Evolutionary conservation across 192 early-diverging fungal species (phyloP).

Genomic region (Gorgonomyces haynaldii): DNA sequence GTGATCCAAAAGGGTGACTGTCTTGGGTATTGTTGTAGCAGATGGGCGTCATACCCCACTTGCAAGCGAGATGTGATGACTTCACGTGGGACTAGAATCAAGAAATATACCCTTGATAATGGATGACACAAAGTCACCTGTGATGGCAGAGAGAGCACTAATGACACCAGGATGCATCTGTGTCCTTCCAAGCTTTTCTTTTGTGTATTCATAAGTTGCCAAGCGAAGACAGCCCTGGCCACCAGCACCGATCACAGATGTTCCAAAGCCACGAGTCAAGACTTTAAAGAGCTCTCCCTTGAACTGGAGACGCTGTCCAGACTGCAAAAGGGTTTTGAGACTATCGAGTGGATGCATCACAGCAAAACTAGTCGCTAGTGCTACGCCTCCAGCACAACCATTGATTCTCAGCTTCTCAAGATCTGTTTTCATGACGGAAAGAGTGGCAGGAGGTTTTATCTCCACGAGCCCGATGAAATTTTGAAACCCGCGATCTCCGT

Average conservation of each 20-base stretch:
- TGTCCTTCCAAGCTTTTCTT: constrained; percentile 19
- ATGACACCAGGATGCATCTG: constrained; percentile 38
- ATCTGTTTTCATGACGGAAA: no score
- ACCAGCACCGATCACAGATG: constrained; percentile 52
- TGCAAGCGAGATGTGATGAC: constrained; percentile 63
- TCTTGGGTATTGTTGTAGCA: not conserved
- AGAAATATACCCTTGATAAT: no score
- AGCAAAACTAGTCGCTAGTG: constrained; percentile 56
- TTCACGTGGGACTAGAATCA: constrained; percentile 67
- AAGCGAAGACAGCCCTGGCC: constrained; percentile 58
- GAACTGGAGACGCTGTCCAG: constrained; percentile 19
- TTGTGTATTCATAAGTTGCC: constrained; percentile 58
- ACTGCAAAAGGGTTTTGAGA: constrained; percentile 61
- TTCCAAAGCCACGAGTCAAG: constrained; percentile 32
- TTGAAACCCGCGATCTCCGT: no score
- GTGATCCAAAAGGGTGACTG: constrained; percentile 3
- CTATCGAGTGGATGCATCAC: constrained; percentile 69
- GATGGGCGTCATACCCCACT: constrained; percentile 41
- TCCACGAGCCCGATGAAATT: no score
- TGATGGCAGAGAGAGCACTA: constrained; percentile 58
- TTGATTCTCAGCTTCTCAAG: no score
- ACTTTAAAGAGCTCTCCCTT: constrained; percentile 36
- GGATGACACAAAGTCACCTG: constrained; percentile 58
- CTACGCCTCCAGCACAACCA: constrained; percentile 48
- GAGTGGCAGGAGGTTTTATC: no score